These are phyloP conservation scores for Scleromitrula shiraiana DNA, from an alignment of 2,329 filamentous ascomycete species.

Conservation along the genomic window DNA sequence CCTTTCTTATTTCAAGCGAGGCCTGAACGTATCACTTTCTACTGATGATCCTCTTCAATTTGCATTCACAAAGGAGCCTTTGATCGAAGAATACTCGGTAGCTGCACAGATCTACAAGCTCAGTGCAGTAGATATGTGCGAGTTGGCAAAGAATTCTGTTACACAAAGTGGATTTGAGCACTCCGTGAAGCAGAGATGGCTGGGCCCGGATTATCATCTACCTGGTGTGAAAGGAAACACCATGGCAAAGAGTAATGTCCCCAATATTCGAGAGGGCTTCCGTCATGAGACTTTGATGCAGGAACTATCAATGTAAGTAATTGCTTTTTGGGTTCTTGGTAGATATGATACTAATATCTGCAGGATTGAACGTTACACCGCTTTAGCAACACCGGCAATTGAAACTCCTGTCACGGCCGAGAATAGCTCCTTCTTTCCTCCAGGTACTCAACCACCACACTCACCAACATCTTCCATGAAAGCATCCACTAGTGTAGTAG, in stretches of 20 bases:
- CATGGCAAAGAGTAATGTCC: constrained; percentile 94
- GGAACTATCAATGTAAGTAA: constrained; percentile 71
- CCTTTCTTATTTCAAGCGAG: constrained; percentile 88
- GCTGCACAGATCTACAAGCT: constrained; percentile 98
- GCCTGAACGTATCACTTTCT: constrained; percentile 89
- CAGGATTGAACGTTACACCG: constrained; percentile 31
- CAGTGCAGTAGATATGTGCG: constrained; percentile 95
- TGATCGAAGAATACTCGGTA: constrained; percentile 97
- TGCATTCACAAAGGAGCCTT: constrained; percentile 93
- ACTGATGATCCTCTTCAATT: constrained; percentile 97
- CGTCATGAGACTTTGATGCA: constrained; percentile 77
- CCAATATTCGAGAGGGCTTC: constrained; percentile 85
- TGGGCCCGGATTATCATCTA: constrained; percentile 69
- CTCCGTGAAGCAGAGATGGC: constrained; percentile 82
- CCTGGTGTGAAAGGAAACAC: constrained; percentile 80
- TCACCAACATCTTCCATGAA: constrained; percentile 31
- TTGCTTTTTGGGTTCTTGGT: not conserved
- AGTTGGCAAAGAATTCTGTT: constrained; percentile 92
- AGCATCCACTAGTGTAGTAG: constrained; percentile 15
- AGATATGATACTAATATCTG: constrained; percentile 10
- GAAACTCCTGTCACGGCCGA: constrained; percentile 18
- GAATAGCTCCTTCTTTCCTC: constrained; percentile 20
- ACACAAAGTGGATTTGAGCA: constrained; percentile 90
- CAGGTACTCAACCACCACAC: constrained; percentile 19
- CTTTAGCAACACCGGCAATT: constrained; percentile 13